Percentiles rank a stretch among this genome's conserved stretches.
Evolutionary conservation across 129 eudicot species (phyloP).

Genomic region (Logfia minima): DNA sequence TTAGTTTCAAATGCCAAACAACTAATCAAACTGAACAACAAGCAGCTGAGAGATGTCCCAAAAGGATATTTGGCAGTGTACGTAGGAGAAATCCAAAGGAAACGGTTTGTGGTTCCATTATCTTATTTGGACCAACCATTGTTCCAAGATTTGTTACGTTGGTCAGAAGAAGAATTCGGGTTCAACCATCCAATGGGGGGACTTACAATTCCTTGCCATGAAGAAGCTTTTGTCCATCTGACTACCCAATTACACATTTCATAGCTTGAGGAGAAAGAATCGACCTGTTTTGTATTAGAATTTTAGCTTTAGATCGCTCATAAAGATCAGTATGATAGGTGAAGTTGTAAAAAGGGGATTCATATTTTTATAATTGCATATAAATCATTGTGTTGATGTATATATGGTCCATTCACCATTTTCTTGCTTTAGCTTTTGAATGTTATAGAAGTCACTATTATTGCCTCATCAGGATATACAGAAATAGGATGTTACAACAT

Average conservation of each 20-base stretch:
- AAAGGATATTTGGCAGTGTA: constrained; percentile 59
- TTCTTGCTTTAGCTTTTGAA: too few relatives aligned
- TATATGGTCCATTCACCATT: too few relatives aligned
- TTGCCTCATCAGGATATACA: too few relatives aligned
- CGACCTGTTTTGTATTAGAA: neutral
- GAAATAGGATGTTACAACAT: too few relatives aligned
- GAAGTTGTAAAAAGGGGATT: constrained; percentile 13
- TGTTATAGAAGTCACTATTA: too few relatives aligned
- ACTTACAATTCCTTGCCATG: constrained; percentile 44
- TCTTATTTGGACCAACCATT: constrained; percentile 44
- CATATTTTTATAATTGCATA: neutral
- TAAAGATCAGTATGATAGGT: constrained; percentile 6
- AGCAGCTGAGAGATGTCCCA: constrained; percentile 39
- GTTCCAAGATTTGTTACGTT: constrained; percentile 44
- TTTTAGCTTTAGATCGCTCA: neutral
- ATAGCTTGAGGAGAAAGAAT: neutral
- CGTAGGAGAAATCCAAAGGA: constrained; percentile 44
- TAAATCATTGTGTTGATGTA: neutral
- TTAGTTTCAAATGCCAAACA: constrained; percentile 33
- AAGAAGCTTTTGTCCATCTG: constrained; percentile 32
- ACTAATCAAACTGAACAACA: constrained; percentile 25
- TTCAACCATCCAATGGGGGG: constrained; percentile 49
- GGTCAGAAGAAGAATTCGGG: constrained; percentile 48
- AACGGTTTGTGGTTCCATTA: constrained; percentile 41
- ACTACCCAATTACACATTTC: constrained; percentile 19